Evolutionary conservation across 371 early-diverging fungal genomes (phyloP).

Genomic region (Mortierella sp.): DNA sequence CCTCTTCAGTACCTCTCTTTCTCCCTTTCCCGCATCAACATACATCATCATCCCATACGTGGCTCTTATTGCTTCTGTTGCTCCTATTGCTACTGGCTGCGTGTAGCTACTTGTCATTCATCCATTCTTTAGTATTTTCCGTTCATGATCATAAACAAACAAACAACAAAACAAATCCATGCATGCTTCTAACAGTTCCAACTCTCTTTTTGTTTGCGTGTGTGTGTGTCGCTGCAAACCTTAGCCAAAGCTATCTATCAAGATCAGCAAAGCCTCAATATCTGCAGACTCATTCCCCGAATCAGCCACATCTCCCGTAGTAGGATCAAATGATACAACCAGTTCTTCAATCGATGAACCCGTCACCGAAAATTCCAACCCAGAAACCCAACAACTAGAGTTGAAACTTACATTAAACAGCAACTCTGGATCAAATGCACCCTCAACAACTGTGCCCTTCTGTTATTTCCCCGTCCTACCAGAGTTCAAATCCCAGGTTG

Average conservation of each 20-base stretch:
- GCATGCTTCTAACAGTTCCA: background rate
- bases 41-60: background rate
- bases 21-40: background rate
- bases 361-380: conserved; percentile 5
- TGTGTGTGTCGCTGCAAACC: background rate
- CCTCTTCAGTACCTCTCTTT: background rate
- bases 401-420: background rate
- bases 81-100: background rate
- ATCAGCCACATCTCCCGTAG: background rate
- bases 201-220: background rate
- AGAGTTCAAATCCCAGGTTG: conserved; percentile 41
- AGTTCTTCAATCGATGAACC: background rate
- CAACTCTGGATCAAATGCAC: background rate
- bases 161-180: background rate
- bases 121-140: background rate
- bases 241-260: conserved; percentile 62
- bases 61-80: background rate
- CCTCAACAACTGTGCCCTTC: conserved; percentile 14
- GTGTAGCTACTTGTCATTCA: background rate
- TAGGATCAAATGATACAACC: conserved; percentile 9
- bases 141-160: background rate
- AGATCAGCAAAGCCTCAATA: conserved; percentile 44
- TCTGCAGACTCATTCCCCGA: conserved; percentile 28
- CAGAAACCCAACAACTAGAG: conserved; percentile 7
- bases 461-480: conserved; percentile 35